phyloP scores from a whole-genome alignment of 2,329 filamentous ascomycete genomes.

The Plenodomus lindquistii region DNA sequence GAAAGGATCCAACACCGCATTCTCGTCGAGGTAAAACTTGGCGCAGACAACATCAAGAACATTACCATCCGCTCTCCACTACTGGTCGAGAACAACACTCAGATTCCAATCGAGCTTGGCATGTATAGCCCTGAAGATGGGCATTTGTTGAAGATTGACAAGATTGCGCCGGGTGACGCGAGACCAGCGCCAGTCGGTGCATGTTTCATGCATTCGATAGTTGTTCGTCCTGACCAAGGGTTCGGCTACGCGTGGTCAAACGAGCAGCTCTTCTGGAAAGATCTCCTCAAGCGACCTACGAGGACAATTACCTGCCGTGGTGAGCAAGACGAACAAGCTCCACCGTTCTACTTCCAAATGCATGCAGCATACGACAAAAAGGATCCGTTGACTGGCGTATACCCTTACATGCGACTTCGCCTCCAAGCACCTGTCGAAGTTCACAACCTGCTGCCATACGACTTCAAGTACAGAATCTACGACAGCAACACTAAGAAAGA shows the following conservation, averaged over 20 bases:
- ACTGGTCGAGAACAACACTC: conserved; percentile 91
- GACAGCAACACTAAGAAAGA: conserved; percentile 99
- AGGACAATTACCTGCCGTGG: conserved; percentile 86
- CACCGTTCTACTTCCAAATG: conserved; percentile 95
- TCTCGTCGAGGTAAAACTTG: conserved; percentile 87
- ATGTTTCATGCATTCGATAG: conserved; percentile 82
- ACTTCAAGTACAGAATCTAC: conserved; percentile 99
- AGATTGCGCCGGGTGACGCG: conserved; percentile 89
- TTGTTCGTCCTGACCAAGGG: conserved; percentile 89
- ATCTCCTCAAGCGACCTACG: conserved; percentile 81
- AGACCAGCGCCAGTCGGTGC: conserved; percentile 90
- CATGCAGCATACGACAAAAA: conserved; percentile 83
- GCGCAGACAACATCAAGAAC: conserved; percentile 96
- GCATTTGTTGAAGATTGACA: conserved; percentile 94
- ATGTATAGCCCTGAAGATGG: conserved; percentile 87
- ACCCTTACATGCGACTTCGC: conserved; percentile 93
- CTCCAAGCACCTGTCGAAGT: conserved; percentile 91
- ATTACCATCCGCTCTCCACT: conserved; percentile 93
- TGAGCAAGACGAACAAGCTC: conserved; percentile 74
- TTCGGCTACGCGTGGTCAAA: conserved; percentile 96
- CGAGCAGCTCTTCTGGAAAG: conserved; percentile 89
- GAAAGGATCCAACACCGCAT: conserved; percentile 85
- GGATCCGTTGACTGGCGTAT: conserved; percentile 80
- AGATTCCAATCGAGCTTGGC: conserved; percentile 92
- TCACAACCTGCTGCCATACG: conserved; percentile 92